A percentile compares a stretch with the other conserved stretches of the same genome.
Conservation (phyloP, 768 basidiomycete species). For the Chalciporus chontae region DNA sequence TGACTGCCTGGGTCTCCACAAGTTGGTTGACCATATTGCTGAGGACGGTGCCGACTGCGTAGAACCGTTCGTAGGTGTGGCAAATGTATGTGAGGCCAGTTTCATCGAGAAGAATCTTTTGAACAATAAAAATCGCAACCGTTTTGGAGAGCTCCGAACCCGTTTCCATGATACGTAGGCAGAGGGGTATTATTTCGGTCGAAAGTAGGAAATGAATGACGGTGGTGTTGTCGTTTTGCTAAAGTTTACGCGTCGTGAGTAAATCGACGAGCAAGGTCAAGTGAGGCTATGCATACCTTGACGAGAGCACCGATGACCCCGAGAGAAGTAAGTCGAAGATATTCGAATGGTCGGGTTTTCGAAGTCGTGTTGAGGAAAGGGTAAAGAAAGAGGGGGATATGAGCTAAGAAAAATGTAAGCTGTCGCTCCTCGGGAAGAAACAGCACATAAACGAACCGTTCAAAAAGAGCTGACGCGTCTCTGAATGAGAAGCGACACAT, state of each 20-base stretch:
- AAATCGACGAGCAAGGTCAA: conserved; percentile 3
- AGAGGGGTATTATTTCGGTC: conserved; percentile 99
- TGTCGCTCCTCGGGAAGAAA: neutral
- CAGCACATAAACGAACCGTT: conserved; percentile 55
- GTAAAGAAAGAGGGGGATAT: conserved; percentile 93
- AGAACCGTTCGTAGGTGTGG: conserved; percentile 99
- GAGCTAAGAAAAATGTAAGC: conserved; percentile 52
- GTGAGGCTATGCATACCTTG: conserved; percentile 56
- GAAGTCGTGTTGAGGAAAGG: conserved; percentile 98
- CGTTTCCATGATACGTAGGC: conserved; percentile 99
- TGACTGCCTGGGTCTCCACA: conserved; percentile 95
- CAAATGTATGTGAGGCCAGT: conserved; percentile 98
- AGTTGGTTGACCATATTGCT: conserved; percentile 99
- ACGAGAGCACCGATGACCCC: conserved; percentile 99
- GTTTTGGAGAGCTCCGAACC: conserved; percentile 98
- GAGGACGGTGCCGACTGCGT: conserved; percentile 96
- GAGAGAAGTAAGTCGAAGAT: conserved; percentile 97
- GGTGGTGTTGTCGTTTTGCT: conserved; percentile 99
- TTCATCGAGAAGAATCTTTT: conserved; percentile 96
- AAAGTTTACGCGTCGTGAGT: conserved; percentile 5
- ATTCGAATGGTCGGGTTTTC: conserved; percentile 99
- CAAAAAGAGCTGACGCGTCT: conserved; percentile 92
- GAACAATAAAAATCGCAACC: conserved; percentile 99
- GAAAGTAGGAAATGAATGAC: conserved; percentile 99
- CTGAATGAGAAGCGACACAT: conserved; percentile 96